Conservation (phyloP, 2,329 filamentous ascomycete genomes). For the Fusarium veterinarium region DNA sequence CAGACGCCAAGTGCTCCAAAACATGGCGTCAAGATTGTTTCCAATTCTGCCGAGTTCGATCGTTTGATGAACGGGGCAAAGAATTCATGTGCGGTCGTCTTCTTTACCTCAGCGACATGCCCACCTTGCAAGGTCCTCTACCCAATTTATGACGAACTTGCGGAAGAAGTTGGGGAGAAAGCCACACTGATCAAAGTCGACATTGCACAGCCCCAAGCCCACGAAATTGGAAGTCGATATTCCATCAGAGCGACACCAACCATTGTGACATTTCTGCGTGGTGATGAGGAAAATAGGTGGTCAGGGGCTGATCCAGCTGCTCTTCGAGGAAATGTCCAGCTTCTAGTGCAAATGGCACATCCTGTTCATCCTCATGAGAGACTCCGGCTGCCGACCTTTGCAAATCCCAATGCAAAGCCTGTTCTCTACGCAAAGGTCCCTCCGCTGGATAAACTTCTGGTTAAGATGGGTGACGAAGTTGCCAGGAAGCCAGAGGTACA, state of each 20-base stretch:
- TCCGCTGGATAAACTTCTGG: constrained; percentile 82
- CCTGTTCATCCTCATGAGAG: constrained; percentile 80
- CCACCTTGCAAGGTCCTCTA: constrained; percentile 86
- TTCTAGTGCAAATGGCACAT: constrained; percentile 80
- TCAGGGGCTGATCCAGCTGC: constrained; percentile 76
- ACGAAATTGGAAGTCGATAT: constrained; percentile 73
- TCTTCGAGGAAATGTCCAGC: constrained; percentile 76
- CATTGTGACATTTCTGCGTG: constrained; percentile 85
- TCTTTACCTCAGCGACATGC: constrained; percentile 92
- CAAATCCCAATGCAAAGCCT: constrained; percentile 70
- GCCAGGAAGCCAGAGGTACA: constrained; percentile 71
- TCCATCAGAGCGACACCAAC: constrained; percentile 83
- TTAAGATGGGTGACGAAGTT: constrained; percentile 74
- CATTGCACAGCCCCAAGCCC: constrained; percentile 72
- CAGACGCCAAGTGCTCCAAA: constrained; percentile 41
- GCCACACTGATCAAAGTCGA: constrained; percentile 86
- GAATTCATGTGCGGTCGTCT: constrained; percentile 80
- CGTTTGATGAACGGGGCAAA: constrained; percentile 65
- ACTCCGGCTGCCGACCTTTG: constrained; percentile 77
- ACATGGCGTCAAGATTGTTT: constrained; percentile 68
- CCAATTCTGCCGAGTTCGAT: constrained; percentile 53
- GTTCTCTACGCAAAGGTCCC: constrained; percentile 83
- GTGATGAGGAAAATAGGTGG: constrained; percentile 83
- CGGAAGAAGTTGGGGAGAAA: constrained; percentile 75
- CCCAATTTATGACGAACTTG: constrained; percentile 83